Conservation (phyloP, 169 alveolate species). For the Cryptosporidium meleagridis region DNA sequence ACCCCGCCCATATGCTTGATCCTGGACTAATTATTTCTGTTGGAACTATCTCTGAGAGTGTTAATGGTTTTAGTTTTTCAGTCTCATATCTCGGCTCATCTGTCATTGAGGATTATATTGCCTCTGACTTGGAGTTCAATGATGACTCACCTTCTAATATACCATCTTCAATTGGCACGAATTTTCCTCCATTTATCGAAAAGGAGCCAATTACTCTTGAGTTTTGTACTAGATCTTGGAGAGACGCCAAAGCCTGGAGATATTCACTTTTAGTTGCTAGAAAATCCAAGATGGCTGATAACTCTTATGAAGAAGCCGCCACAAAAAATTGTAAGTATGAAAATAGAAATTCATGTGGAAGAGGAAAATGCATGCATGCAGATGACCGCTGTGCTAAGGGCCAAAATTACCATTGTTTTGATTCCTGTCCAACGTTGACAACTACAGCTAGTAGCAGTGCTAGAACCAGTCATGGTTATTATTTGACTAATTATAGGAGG, state of each 20-base stretch:
- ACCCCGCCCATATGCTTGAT: conserved; percentile 53
- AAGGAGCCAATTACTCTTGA: conserved; percentile 15
- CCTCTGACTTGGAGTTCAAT: conserved; percentile 30
- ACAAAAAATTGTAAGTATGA: neutral
- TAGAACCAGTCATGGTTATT: conserved; percentile 63
- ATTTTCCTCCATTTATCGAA: neutral
- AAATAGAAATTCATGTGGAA: neutral
- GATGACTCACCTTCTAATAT: conserved; percentile 29
- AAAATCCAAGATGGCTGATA: conserved; percentile 37
- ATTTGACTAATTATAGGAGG: conserved; percentile 33
- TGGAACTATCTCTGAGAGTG: conserved; percentile 46
- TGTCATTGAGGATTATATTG: conserved; percentile 27
- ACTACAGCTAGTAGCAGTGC: conserved; percentile 74
- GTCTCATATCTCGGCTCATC: conserved; percentile 12
- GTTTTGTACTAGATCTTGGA: conserved; percentile 69
- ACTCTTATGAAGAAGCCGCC: neutral
- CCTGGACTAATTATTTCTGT: conserved; percentile 32
- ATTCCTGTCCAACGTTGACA: conserved; percentile 61
- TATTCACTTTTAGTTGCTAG: conserved; percentile 64
- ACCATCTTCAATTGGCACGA: neutral
- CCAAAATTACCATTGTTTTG: conserved; percentile 22
- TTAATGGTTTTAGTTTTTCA: conserved; percentile 40
- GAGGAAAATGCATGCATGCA: neutral
- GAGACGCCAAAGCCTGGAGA: conserved; percentile 75
- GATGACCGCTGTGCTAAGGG: neutral